Conservation (phyloP, 2,329 filamentous ascomycete genomes). For the Colletotrichum orchidophilum region DNA sequence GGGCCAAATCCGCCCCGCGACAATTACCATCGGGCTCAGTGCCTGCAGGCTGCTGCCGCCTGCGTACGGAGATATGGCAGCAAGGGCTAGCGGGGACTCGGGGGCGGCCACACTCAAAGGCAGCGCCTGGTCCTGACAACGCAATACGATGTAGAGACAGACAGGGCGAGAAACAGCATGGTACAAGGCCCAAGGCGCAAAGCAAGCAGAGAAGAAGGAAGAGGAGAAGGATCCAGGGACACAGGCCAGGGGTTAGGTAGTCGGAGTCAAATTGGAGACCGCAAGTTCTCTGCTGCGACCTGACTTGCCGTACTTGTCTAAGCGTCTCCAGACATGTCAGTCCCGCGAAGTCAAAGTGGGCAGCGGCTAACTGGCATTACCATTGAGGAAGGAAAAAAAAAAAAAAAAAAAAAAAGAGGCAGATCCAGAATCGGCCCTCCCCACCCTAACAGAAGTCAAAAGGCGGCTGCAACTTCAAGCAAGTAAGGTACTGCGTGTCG, state of each 20-base stretch:
- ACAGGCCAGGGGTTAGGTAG: not conserved
- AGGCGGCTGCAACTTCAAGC: not conserved
- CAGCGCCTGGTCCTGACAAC: not conserved
- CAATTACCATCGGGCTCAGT: constrained; percentile 14
- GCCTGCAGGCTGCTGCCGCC: not conserved
- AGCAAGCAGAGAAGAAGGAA: not conserved
- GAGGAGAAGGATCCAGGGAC: not conserved
- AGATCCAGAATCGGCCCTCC: not conserved
- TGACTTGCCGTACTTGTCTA: constrained; percentile 17
- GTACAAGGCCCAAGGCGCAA: constrained; percentile 9
- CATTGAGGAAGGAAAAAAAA: not conserved
- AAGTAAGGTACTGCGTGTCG: too few relatives aligned
- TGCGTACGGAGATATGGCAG: not conserved
- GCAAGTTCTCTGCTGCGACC: not conserved
- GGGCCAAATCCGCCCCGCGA: not conserved
- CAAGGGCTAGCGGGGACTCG: not conserved
- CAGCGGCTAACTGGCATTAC: not conserved
- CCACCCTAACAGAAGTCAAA: constrained; percentile 12
- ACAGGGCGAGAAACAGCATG: constrained; percentile 14
- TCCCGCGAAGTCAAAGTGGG: not conserved
- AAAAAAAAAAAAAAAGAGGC: not conserved
- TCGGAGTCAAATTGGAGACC: not conserved
- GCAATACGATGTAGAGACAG: not conserved
- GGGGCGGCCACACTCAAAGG: not conserved
- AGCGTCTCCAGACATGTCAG: not conserved